Percentiles rank a stretch among this genome's conserved stretches.
Conservation (phyloP, 805 yeast genomes). For the Saccharomycopsis schoenii region DNA sequence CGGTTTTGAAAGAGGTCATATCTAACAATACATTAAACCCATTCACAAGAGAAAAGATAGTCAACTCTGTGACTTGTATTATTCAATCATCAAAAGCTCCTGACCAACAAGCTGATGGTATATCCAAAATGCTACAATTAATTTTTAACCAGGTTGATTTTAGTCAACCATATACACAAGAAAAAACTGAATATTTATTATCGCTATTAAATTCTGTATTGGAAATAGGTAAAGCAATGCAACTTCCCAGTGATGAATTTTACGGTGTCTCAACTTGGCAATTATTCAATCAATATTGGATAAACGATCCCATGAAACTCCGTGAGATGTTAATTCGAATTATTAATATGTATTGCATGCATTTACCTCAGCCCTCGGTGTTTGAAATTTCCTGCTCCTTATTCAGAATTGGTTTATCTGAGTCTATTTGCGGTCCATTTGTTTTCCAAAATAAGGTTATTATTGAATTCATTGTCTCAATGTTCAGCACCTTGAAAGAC, state of each 20-base stretch:
- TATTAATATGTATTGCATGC: conserved; percentile 4
- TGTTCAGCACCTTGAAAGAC: conserved; percentile 15
- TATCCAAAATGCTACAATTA: conserved; percentile 26
- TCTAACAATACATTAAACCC: conserved; percentile 30
- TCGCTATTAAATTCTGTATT: conserved; percentile 54
- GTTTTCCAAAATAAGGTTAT: conserved; percentile 36
- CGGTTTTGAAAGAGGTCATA: conserved; percentile 38
- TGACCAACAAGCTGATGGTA: conserved; percentile 30
- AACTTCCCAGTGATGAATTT: conserved; percentile 43
- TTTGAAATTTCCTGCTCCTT: conserved; percentile 52
- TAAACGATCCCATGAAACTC: conserved; percentile 35
- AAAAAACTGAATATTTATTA: conserved; percentile 33
- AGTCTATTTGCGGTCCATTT: conserved; percentile 57
- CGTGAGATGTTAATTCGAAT: conserved; percentile 31
- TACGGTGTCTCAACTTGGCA: conserved; percentile 22
- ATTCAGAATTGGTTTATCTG: conserved; percentile 55
- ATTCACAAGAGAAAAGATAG: conserved; percentile 47
- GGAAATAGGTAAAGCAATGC: conserved; percentile 65
- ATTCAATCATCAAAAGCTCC: conserved; percentile 46
- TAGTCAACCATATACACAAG: conserved; percentile 8
- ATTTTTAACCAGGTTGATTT: conserved; percentile 21
- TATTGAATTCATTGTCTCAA: conserved; percentile 31
- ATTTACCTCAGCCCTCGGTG: not conserved
- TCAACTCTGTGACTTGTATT: conserved; percentile 53
- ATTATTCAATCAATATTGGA: conserved; percentile 37